Evolutionary conservation across 768 basidiomycete species (phyloP).

Genomic region (Suillus lakei): DNA sequence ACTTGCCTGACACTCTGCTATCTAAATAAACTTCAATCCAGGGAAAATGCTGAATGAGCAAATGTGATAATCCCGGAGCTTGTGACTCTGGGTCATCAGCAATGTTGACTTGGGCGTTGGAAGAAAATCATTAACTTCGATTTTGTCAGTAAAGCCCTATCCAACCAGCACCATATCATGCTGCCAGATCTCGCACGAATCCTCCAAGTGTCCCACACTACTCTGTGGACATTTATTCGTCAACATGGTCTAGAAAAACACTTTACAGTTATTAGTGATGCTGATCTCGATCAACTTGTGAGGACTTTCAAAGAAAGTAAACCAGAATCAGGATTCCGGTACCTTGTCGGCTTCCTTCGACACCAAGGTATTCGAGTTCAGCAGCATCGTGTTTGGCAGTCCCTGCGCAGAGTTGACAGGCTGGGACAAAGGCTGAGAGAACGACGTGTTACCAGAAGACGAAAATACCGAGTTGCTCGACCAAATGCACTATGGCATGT

Average conservation of each 20-base stretch:
- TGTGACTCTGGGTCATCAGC: slow-evolving; percentile 1
- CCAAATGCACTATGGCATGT: slow-evolving; percentile 24
- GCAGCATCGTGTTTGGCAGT: not conserved
- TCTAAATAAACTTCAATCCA: no score
- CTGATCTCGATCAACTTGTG: not conserved
- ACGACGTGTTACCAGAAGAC: not conserved
- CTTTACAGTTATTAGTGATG: no score
- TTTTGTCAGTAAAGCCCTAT: slow-evolving; percentile 14
- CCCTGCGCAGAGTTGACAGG: slow-evolving; percentile 13
- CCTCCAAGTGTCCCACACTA: not conserved
- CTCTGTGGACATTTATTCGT: not conserved
- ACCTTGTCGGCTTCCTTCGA: not conserved
- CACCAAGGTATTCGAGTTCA: not conserved
- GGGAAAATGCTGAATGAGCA: no score
- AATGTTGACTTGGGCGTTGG: slow-evolving; percentile 5
- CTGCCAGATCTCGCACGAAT: not conserved
- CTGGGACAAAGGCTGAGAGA: slow-evolving; percentile 12
- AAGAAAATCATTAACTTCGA: slow-evolving; percentile 12
- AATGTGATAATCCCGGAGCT: slow-evolving; percentile 9
- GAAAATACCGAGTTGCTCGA: slow-evolving; percentile 18
- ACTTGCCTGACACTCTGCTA: no score
- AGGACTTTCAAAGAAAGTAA: not conserved
- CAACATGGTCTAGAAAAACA: not conserved
- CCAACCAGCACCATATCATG: slow-evolving; percentile 8
- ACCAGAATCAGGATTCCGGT: not conserved